Percentiles rank a stretch among this genome's conserved stretches.
These are phyloP conservation scores for Remersonia thermophila DNA, from an alignment of 2,329 filamentous ascomycete species.

Conservation along the genomic window DNA sequence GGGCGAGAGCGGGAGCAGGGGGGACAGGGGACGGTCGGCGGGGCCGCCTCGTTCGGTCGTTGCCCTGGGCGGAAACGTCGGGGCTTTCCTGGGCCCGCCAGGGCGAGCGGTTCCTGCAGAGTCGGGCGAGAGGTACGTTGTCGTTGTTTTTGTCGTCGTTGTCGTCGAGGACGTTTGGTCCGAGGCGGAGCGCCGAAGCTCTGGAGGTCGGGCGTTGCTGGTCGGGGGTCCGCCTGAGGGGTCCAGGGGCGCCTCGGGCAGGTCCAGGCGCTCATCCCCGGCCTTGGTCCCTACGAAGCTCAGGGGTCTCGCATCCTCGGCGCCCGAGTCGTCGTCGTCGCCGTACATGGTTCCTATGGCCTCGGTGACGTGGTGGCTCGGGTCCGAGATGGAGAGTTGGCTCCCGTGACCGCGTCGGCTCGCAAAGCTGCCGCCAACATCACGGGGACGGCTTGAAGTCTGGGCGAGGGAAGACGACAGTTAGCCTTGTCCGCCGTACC, in stretches of 20 bases:
- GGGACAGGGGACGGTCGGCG: slow-evolving; percentile 26
- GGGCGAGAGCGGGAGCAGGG: slow-evolving; percentile 37
- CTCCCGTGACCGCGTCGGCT: slow-evolving; percentile 46
- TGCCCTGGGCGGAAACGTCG: slow-evolving; percentile 28
- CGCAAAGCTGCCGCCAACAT: slow-evolving; percentile 44
- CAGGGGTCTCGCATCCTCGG: slow-evolving; percentile 47
- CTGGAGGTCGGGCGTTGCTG: slow-evolving; percentile 19
- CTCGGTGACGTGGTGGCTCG: slow-evolving; percentile 87
- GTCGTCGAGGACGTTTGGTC: slow-evolving; percentile 25
- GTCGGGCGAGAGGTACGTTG: slow-evolving; percentile 8
- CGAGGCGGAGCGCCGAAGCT: slow-evolving; percentile 32
- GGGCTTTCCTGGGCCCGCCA: slow-evolving; percentile 28
- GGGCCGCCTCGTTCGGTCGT: slow-evolving; percentile 25
- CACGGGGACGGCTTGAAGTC: slow-evolving; percentile 47
- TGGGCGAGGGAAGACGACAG: slow-evolving; percentile 19
- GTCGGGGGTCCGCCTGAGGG: slow-evolving; percentile 11
- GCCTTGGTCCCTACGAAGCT: slow-evolving; percentile 58
- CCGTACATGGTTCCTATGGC: slow-evolving; percentile 86
- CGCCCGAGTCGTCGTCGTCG: slow-evolving; percentile 50
- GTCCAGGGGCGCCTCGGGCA: slow-evolving; percentile 21
- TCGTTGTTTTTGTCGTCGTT: too few relatives aligned
- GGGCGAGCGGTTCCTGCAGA: slow-evolving; percentile 15
- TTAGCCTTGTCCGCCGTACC: slow-evolving; percentile 9
- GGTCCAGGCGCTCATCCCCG: slow-evolving; percentile 38
- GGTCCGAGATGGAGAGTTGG: slow-evolving; percentile 64